Conservation (phyloP, 768 basidiomycete genomes). For the Candolleomyces eurysporus region DNA sequence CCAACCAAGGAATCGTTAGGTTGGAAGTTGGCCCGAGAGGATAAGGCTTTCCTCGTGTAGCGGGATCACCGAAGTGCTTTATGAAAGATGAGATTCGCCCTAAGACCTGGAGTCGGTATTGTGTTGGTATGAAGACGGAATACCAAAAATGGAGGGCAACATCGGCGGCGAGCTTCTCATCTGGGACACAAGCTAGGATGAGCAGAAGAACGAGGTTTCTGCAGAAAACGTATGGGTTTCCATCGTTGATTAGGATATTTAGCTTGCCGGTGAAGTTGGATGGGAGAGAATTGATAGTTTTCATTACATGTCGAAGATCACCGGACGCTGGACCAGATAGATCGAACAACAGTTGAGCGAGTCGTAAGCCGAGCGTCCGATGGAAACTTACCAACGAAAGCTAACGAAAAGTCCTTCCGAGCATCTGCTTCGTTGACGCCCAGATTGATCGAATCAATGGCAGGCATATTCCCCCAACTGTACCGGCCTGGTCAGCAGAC, state of each 20-base stretch:
- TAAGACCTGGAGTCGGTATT: constrained; percentile 19
- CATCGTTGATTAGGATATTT: constrained; percentile 42
- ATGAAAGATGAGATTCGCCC: constrained; percentile 19
- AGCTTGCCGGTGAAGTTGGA: constrained; percentile 37
- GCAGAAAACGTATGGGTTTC: constrained; percentile 20
- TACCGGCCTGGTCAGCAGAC: neutral
- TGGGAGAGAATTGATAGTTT: constrained; percentile 42
- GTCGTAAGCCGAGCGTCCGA: neutral
- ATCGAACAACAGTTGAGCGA: neutral
- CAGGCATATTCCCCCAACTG: neutral
- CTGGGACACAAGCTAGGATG: constrained; percentile 33
- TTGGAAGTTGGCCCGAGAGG: neutral
- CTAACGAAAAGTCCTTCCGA: neutral
- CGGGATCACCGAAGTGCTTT: neutral
- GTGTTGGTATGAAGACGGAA: constrained; percentile 38
- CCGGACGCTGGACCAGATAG: constrained; percentile 35
- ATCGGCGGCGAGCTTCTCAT: constrained; percentile 36
- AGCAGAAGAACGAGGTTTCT: constrained; percentile 43
- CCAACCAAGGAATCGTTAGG: constrained; percentile 6
- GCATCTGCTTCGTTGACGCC: neutral
- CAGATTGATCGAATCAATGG: neutral
- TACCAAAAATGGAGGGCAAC: constrained; percentile 49
- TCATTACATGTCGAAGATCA: constrained; percentile 43
- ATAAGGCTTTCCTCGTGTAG: neutral
- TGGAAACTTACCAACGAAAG: neutral